Conservation (phyloP, 2,329 filamentous ascomycete species). For the Simplicillium sp. region DNA sequence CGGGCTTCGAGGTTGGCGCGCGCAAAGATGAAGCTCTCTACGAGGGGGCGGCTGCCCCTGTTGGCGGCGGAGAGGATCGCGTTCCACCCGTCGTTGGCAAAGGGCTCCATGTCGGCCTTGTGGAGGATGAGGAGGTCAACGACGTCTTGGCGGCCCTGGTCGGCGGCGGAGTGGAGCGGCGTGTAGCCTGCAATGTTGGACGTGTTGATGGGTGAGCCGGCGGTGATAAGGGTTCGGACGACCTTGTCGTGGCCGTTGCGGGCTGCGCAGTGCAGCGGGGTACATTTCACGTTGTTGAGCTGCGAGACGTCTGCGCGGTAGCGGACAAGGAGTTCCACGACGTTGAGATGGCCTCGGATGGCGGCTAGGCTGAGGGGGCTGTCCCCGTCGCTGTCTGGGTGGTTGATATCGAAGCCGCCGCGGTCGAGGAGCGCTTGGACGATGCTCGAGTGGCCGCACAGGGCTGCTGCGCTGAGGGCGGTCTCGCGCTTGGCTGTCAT, state of each 20-base stretch:
- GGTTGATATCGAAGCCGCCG: not conserved
- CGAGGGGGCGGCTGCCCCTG: no score
- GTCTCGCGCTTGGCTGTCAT: no score
- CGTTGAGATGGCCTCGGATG: not conserved
- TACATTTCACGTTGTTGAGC: not conserved
- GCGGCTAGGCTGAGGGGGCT: not conserved
- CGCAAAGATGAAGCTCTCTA: no score
- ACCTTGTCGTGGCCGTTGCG: not conserved
- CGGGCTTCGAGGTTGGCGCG: not conserved
- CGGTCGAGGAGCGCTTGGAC: no score
- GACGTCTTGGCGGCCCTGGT: constrained; percentile 3
- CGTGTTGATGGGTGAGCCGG: constrained; percentile 1
- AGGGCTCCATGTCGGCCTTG: not conserved
- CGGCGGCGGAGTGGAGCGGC: constrained; percentile 4
- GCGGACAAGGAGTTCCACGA: not conserved
- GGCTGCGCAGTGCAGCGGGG: constrained; percentile 1
- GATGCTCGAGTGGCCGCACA: no score
- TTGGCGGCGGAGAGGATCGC: no score
- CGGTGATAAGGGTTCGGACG: not conserved
- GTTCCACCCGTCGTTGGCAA: no score
- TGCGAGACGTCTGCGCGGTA: not conserved
- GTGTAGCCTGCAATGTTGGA: constrained; percentile 3
- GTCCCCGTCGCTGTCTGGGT: not conserved
- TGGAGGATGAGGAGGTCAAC: not conserved
- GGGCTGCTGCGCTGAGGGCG: no score